These are phyloP conservation scores for Backusella macrospora DNA, from an alignment of 192 early-diverging fungal genomes.

Conservation along the genomic window DNA sequence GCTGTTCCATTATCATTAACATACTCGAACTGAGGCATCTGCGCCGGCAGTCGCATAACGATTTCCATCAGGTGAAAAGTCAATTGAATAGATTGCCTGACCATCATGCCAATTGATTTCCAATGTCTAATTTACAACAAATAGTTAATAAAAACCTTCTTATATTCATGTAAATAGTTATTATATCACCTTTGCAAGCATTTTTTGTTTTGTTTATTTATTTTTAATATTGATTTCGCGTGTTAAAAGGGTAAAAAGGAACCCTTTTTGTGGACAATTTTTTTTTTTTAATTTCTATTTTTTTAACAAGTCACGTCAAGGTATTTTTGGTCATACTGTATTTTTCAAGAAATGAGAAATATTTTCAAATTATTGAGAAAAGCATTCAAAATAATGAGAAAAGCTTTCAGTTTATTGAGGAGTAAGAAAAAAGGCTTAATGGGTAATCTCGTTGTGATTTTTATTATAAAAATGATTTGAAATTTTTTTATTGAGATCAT, in stretches of 20 bases:
- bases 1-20: not conserved
- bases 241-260: not conserved
- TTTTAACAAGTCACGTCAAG: not conserved
- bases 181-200: constrained; percentile 1
- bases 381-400: no score
- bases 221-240: constrained; percentile 5
- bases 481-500: no score
- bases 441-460: no score
- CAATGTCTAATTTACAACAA: constrained; percentile 49
- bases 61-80: constrained; percentile 73
- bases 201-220: constrained; percentile 10
- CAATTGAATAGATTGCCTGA: constrained; percentile 86
- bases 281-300: not conserved
- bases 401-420: no score
- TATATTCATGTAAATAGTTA: not conserved
- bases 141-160: no score
- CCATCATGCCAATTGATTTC: constrained; percentile 97
- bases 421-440: no score
- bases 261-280: not conserved
- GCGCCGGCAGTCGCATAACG: constrained; percentile 90
- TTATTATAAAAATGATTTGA: no score
- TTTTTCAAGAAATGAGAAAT: not conserved
- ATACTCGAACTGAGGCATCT: constrained; percentile 86
- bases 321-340: not conserved
- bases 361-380: not conserved